phyloP scores from a whole-genome alignment of 768 basidiomycete species.

The Psilocybe cyanescens region DNA sequence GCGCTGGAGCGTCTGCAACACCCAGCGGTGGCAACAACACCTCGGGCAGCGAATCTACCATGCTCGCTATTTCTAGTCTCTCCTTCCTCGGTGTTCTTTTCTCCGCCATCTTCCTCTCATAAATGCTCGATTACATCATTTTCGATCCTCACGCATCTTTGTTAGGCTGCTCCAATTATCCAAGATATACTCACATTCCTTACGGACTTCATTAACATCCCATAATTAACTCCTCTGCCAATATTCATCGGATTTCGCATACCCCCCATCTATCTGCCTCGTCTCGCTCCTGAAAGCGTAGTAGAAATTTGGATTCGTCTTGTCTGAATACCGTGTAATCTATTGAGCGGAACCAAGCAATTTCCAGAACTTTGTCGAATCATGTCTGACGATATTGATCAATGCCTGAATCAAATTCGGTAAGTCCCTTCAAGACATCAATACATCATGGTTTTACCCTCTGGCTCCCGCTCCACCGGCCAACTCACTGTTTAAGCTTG shows the following conservation, averaged over 20 bases:
- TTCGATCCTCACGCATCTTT: not conserved
- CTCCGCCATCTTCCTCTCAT: constrained; percentile 5
- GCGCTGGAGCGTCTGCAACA: too few relatives aligned
- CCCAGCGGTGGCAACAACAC: not conserved
- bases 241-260: not conserved
- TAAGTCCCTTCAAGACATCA: too few relatives aligned
- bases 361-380: too few relatives aligned
- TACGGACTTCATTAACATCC: not conserved
- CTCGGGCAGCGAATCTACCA: not conserved
- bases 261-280: not conserved
- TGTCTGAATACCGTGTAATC: not conserved
- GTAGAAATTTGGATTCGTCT: not conserved
- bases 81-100: not conserved
- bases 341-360: too few relatives aligned
- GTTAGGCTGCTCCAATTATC: not conserved
- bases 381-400: too few relatives aligned
- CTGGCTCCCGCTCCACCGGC: too few relatives aligned
- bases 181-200: not conserved
- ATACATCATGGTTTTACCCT: too few relatives aligned
- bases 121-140: not conserved
- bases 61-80: not conserved
- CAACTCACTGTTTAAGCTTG: too few relatives aligned
- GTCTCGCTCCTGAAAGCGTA: too few relatives aligned
- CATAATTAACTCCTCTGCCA: not conserved
- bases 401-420: too few relatives aligned